Percentiles rank a stretch among this genome's conserved stretches.
phyloP scores from a whole-genome alignment of 495 filamentous ascomycete genomes.

The Penicillium simplicissimum region DNA sequence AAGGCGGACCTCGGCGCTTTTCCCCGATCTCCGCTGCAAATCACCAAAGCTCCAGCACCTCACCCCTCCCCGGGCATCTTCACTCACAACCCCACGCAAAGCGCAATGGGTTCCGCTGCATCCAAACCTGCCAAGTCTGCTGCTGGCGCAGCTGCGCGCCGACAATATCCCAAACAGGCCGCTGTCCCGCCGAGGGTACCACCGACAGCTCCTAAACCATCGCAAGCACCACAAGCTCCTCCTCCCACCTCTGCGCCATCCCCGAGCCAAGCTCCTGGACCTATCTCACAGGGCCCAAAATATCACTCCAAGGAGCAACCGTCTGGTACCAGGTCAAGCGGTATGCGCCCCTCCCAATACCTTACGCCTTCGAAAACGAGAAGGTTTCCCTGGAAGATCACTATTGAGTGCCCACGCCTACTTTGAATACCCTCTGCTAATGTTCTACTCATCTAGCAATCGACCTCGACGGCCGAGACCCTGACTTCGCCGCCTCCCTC shows the following conservation, averaged over 20 bases:
- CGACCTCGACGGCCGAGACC: slow-evolving; percentile 65
- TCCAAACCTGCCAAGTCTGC: slow-evolving; percentile 63
- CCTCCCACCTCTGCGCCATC: slow-evolving; percentile 18
- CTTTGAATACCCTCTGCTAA: slow-evolving; percentile 4
- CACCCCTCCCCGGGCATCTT: slow-evolving; percentile 10
- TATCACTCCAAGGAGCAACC: slow-evolving; percentile 44
- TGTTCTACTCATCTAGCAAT: slow-evolving; percentile 47
- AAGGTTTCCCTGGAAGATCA: background rate
- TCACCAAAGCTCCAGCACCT: background rate
- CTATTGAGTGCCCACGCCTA: background rate
- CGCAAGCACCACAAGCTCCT: slow-evolving; percentile 27
- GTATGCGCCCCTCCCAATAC: slow-evolving; percentile 20
- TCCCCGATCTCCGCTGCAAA: slow-evolving; percentile 27
- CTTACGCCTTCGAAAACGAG: background rate
- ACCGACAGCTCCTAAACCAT: slow-evolving; percentile 20
- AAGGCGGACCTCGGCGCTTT: slow-evolving; percentile 28
- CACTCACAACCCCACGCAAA: slow-evolving; percentile 4
- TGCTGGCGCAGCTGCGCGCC: slow-evolving; percentile 49
- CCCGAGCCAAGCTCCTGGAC: slow-evolving; percentile 29
- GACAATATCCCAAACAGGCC: slow-evolving; percentile 57
- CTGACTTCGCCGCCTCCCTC: slow-evolving; percentile 62
- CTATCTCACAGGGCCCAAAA: slow-evolving; percentile 31
- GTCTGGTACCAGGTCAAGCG: slow-evolving; percentile 36
- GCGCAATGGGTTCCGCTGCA: slow-evolving; percentile 59
- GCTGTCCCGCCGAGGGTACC: slow-evolving; percentile 35